Conservation (phyloP, 345 rosid species). For the Euphorbia tirucalli region DNA sequence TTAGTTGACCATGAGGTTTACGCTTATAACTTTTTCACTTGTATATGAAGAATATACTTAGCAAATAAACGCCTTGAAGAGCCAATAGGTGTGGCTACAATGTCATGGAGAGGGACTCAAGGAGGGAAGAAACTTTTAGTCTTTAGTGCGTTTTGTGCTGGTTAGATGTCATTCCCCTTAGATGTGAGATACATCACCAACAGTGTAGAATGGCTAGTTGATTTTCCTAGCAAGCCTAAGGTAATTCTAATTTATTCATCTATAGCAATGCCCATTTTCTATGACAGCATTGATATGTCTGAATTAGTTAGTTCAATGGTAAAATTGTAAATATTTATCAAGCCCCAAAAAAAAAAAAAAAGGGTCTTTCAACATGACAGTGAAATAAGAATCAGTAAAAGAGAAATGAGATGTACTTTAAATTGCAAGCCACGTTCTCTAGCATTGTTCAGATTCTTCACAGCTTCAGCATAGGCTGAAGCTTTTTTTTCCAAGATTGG, state of each 20-base stretch:
- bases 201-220: not conserved
- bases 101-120: not conserved
- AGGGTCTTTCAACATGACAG: not conserved
- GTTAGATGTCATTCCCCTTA: not conserved
- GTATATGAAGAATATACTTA: not conserved
- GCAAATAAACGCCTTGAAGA: not conserved
- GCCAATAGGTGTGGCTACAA: not conserved
- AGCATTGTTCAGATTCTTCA: slow-evolving; percentile 70
- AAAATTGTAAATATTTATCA: not conserved
- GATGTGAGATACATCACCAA: not conserved
- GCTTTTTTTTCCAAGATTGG: slow-evolving; percentile 75
- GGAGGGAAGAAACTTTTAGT: not conserved
- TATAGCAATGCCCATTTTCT: not conserved
- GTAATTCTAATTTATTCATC: not conserved
- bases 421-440: slow-evolving; percentile 76
- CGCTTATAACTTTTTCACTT: slow-evolving; percentile 1
- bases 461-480: slow-evolving; percentile 74
- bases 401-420: slow-evolving; percentile 48
- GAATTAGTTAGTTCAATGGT: not conserved
- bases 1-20: not conserved
- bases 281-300: not conserved
- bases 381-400: not conserved
- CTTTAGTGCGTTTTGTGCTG: not conserved
- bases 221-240: not conserved
- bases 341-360: not conserved